Evolutionary conservation across 495 filamentous ascomycete genomes (phyloP).

Genomic region (Podospora bellae-mahoneyi): DNA sequence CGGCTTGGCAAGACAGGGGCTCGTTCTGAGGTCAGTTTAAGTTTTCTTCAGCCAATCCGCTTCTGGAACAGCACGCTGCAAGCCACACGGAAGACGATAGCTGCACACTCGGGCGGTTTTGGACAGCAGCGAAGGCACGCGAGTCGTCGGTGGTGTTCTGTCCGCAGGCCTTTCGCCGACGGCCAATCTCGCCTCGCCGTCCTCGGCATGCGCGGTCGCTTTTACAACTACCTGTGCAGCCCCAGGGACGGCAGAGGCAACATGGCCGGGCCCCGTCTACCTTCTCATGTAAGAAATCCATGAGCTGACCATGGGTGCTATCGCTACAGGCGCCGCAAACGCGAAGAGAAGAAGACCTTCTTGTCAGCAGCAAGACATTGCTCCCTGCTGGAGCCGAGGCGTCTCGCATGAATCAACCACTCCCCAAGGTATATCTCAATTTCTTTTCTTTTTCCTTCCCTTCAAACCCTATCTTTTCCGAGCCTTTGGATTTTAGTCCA

Average conservation of each 20-base stretch:
- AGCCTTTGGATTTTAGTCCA: neutral
- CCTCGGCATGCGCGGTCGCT: neutral
- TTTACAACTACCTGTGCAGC: neutral
- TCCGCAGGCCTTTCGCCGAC: neutral
- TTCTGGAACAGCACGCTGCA: conserved; percentile 22
- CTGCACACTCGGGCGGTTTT: conserved; percentile 17
- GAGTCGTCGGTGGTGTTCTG: conserved; percentile 2
- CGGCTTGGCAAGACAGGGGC: conserved; percentile 34
- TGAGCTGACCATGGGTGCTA: neutral
- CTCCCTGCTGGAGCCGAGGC: conserved; percentile 38
- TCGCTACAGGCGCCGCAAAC: conserved; percentile 24
- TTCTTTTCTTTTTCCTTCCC: conserved; percentile 12
- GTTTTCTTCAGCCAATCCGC: conserved; percentile 27
- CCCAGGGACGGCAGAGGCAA: neutral
- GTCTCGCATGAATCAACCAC: conserved; percentile 50
- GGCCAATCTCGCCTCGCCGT: neutral
- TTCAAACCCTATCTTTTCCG: neutral
- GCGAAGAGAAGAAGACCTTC: conserved; percentile 10
- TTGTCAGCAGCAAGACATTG: conserved; percentile 34
- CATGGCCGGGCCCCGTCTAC: neutral
- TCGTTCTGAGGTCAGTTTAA: conserved; percentile 27
- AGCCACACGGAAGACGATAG: conserved; percentile 15
- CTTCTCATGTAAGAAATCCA: neutral
- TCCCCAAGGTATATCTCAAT: conserved; percentile 42
- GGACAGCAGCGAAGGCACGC: conserved; percentile 10